Evolutionary conservation across 768 basidiomycete species (phyloP), one percentile per base, ranked within the genome.

Genomic region (Tulasnella sp.): DNA sequence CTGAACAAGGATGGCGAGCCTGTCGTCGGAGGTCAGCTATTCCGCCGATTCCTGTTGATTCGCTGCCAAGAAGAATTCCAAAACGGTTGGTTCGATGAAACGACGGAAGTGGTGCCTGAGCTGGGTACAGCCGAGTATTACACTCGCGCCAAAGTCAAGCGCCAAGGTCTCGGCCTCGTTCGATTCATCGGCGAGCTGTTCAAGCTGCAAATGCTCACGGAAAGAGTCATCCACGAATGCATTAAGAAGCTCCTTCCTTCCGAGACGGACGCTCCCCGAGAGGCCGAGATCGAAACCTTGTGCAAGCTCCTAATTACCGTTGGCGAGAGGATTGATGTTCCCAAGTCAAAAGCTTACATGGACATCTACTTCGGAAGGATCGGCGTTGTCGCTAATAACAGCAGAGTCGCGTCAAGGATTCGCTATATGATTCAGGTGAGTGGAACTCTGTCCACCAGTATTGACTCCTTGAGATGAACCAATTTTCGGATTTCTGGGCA

Each of bases 1-100:
- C 80, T 81, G 71, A 82, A 82, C 39, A 77, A 75, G 55, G 84
- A 85, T 78, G 85, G 85, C 73, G 82, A 83, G 44, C 84, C 82
- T 23, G 81, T 85, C 76, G 82, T 83, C 39, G 87, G 87, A 61
- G 86, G 86, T 76, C 82, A 82, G 4, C 82, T 87, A 37, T 87
- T 87, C 86, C 82, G 87, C 75, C 85, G 86, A 80, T 87, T 87
- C 83, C 83, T 87, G 61, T 83, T 87, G 74, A 86, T 85, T 77
- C 83, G 86, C 69, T 87, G 87, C 83, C 87, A 87, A 80, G 84
- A 86, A 80, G 86, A 87, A 79, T 87, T 87, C 80, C 86, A 87
- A 82, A 80, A 15, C 79, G 96, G 96, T 6, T 98, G 96, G 96
- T 88, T 92, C 32, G 77, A 37, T 0, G 77, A 85, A 78, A 83